A percentile compares a stretch with the other conserved stretches of the same genome.
These are phyloP conservation scores for Coemansia pectinata DNA, from an alignment of 192 early-diverging fungal genomes.

Conservation along the genomic window DNA sequence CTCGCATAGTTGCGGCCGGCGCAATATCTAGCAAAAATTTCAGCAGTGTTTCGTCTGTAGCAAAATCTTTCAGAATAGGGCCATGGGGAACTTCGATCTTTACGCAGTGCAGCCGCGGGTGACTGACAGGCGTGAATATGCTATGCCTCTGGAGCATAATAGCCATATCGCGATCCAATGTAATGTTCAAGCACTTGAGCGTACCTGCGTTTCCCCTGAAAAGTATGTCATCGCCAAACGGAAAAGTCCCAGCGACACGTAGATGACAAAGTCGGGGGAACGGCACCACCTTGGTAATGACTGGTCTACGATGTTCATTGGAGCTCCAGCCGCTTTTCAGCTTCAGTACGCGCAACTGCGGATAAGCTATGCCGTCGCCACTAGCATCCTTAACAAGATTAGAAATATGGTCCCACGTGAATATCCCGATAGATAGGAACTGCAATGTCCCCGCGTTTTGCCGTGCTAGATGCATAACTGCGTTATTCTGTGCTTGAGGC, in stretches of 20 bases:
- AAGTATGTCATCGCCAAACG: conserved; percentile 14
- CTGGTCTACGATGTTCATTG: neutral
- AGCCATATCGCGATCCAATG: neutral
- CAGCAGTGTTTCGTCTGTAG: neutral
- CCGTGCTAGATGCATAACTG: neutral
- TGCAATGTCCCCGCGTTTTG: neutral
- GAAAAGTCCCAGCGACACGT: neutral
- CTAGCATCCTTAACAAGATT: conserved; percentile 1
- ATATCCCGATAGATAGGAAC: neutral
- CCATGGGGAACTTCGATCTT: neutral
- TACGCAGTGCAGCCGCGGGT: neutral
- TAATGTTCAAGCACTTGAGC: conserved; percentile 2
- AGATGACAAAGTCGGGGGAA: conserved; percentile 8
- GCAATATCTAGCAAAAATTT: neutral
- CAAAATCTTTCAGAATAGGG: neutral
- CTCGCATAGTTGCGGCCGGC: neutral
- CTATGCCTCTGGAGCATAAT: conserved; percentile 1
- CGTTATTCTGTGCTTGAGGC: neutral
- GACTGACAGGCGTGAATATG: neutral
- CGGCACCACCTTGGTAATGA: neutral
- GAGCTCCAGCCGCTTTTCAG: neutral
- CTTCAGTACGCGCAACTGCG: neutral
- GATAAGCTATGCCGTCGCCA: neutral
- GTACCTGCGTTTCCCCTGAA: conserved; percentile 7
- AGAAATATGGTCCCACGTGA: neutral